A percentile compares a stretch with the other conserved stretches of the same genome.
Evolutionary conservation across 495 filamentous ascomycete species (phyloP).

Genomic region (Cercophora sp.): DNA sequence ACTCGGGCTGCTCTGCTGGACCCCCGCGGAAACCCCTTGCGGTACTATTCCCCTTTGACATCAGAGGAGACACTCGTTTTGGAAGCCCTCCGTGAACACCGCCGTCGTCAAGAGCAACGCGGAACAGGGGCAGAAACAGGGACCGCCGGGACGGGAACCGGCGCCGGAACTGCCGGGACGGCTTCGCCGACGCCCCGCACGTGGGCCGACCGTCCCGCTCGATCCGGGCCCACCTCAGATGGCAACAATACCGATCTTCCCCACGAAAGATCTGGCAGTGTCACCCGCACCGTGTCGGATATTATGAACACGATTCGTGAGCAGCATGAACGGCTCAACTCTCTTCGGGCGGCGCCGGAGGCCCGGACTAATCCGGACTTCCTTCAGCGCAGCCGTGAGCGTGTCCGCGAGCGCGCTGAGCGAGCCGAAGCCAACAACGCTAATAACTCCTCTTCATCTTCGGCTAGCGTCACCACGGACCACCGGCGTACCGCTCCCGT

Average conservation of each 20-base stretch:
- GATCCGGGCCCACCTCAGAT: conserved; percentile 2
- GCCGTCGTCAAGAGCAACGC: conserved; percentile 39
- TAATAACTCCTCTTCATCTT: too few species aligned
- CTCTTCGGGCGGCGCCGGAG: conserved; percentile 9
- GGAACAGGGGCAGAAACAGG: conserved; percentile 3
- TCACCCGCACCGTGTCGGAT: conserved; percentile 22
- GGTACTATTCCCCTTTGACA: conserved; percentile 37
- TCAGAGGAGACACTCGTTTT: conserved; percentile 45
- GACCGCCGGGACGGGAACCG: conserved; percentile 2
- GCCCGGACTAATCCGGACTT: too few species aligned
- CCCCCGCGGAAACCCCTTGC: too few species aligned
- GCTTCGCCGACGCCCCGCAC: too few species aligned
- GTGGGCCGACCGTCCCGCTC: conserved; percentile 14
- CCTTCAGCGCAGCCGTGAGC: too few species aligned
- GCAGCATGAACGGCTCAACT: conserved; percentile 20
- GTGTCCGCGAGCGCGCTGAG: too few species aligned
- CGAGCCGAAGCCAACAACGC: too few species aligned
- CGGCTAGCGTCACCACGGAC: too few species aligned
- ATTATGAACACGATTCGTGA: conserved; percentile 24
- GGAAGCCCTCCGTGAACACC: conserved; percentile 44
- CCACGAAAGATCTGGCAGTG: conserved; percentile 22
- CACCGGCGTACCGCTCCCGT: background rate
- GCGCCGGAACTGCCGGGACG: too few species aligned
- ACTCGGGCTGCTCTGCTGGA: conserved; percentile 22
- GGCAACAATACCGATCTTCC: conserved; percentile 2